Base-by-base conservation (phyloP, 208 protist species). In the Leptomonas seymouri region DNA sequence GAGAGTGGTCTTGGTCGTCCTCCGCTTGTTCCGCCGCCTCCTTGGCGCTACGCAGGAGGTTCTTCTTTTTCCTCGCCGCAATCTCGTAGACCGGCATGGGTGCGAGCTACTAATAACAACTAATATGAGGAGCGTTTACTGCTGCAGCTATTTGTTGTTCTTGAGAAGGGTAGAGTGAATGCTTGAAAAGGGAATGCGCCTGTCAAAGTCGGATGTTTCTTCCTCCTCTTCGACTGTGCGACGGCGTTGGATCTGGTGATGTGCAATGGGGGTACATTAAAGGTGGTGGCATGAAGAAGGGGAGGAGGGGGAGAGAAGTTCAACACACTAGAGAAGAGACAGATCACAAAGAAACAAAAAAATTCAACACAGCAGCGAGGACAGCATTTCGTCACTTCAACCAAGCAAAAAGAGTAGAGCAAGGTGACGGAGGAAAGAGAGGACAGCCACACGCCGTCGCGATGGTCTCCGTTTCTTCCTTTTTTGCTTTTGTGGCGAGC, bases 81-180 rank as follows among this genome's bases (percentile, higher is more conserved):
- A 91, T 46, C 21, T 81, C 70, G 73, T 90, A 94, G 28, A 94
- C 76, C 28, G 81, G 74, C 89, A 94, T 94, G 15, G 48, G 30
- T 3, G 57, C 14, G 9, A 27, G 31, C 18, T 48, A 48, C 12
- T 16, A 53, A 53, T 36, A 39, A 39, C 3, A 39, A 39, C 3
- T 39, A 39, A 39, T 9, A 39, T 3, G 34, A 9, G 9, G 9
- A 39, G 9, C 3, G 9, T 16, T 48, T 48, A n/a, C 12, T n/a
- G 44, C 3, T 48, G 44, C 20, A 5, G 44, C 34, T 3, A 39
- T n/a, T 44, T 44, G 39, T 44, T 46, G 12, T 18, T 42, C 46
- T n/a, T 21, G 4, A 42, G 53, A 25, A n/a, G 21, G 21, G 12
- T 8, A 51, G n/a, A 23, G 46, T 51, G 46, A 20, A 25, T 7